phyloP scores from a whole-genome alignment of 352 stramenopile genomes.

The Blastocystis sp. region DNA sequence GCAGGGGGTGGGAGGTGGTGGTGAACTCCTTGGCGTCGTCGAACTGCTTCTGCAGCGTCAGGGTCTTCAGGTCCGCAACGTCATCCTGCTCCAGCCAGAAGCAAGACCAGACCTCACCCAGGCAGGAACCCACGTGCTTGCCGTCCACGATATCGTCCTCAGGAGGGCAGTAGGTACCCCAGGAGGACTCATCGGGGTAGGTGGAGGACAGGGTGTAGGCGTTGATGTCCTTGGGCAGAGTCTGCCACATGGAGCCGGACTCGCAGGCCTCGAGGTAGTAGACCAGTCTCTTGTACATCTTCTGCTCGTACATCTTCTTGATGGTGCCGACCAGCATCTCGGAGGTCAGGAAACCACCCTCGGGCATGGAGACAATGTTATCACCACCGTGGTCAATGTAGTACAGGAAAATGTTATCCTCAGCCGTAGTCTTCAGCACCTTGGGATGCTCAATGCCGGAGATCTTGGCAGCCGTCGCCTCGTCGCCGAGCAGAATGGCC shows the following conservation, averaged over 20 bases:
- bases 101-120: slow-evolving; percentile 72
- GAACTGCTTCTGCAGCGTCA: slow-evolving; percentile 69
- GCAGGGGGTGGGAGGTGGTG: slow-evolving; percentile 70
- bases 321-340: slow-evolving; percentile 60
- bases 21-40: slow-evolving; percentile 71
- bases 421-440: slow-evolving; percentile 43
- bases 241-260: slow-evolving; percentile 34
- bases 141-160: slow-evolving; percentile 47
- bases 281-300: slow-evolving; percentile 60
- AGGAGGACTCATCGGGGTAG: slow-evolving; percentile 1
- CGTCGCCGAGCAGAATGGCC: neutral
- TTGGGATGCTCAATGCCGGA: slow-evolving; percentile 73
- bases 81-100: slow-evolving; percentile 70
- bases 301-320: slow-evolving; percentile 38
- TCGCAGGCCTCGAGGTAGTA: slow-evolving; percentile 67
- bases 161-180: slow-evolving; percentile 42
- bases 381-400: slow-evolving; percentile 58
- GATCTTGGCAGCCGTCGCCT: neutral
- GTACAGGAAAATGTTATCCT: slow-evolving; percentile 56
- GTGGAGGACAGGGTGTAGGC: slow-evolving; percentile 62
- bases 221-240: slow-evolving; percentile 30
- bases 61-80: slow-evolving; percentile 53
- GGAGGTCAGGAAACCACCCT: slow-evolving; percentile 14
- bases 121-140: slow-evolving; percentile 61
- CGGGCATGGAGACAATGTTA: slow-evolving; percentile 28